Conservation (phyloP, 805 yeast species). For the Cyberlindnera suaveolens region DNA sequence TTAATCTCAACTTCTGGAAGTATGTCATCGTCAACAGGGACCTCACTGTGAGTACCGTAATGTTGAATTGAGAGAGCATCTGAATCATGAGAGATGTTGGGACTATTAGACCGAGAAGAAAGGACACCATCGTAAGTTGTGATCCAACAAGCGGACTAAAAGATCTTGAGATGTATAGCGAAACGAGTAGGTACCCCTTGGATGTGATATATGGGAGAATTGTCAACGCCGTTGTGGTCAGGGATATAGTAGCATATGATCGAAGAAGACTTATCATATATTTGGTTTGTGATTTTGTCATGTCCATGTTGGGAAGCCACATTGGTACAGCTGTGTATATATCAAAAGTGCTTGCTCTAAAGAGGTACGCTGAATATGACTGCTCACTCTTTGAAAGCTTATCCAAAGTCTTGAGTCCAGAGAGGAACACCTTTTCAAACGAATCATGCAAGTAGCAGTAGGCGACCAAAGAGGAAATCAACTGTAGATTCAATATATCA, state of each 20-base stretch:
- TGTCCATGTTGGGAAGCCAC: constrained; percentile 1
- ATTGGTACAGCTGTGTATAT: background rate
- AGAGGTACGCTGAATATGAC: background rate
- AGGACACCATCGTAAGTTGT: constrained; percentile 3
- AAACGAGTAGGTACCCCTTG: background rate
- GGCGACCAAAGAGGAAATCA: background rate
- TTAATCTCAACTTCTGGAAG: constrained; percentile 12
- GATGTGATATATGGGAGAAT: background rate
- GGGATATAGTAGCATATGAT: background rate
- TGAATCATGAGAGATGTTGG: constrained; percentile 5
- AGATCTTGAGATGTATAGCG: constrained; percentile 4
- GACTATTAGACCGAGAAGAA: constrained; percentile 5
- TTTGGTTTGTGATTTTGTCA: constrained; percentile 1
- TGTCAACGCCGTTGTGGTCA: background rate
- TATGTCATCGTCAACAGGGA: constrained; percentile 10
- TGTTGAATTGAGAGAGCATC: constrained; percentile 3
- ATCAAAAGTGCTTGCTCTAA: constrained; percentile 1
- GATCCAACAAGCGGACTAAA: constrained; percentile 11
- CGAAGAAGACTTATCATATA: constrained; percentile 1
- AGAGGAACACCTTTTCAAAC: background rate
- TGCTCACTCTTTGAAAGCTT: background rate
- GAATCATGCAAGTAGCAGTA: constrained; percentile 3
- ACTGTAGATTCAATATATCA: constrained; percentile 2
- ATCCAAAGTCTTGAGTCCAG: background rate
- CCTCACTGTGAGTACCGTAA: constrained; percentile 7